Evolutionary conservation across 2,329 filamentous ascomycete genomes (phyloP), one percentile per base, ranked within the genome.

Genomic region (Diaporthe citri): DNA sequence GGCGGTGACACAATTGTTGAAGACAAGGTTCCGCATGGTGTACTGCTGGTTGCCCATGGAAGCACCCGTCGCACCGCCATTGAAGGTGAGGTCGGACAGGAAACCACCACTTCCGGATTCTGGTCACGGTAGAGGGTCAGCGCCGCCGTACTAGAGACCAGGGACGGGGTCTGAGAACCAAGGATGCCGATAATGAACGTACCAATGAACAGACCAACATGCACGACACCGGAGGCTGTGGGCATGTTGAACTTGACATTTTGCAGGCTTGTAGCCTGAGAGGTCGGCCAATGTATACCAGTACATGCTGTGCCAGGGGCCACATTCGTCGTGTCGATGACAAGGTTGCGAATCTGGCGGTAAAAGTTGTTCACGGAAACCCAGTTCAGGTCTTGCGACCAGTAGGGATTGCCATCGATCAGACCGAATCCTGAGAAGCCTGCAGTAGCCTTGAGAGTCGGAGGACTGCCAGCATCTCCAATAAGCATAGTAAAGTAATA

Each of bases 401-500:
- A 83, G 76, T 89, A 89, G 9, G 84, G 84, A 71, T 88, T 87
- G 15, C 86, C 86, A 72, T 89, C 87, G 56, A 89, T 87, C 43
- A 89, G 81, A 8, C 86, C 86, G 52, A 88, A 85, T 48, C 84
- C 87, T 9, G 77, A 72, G 78, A 93, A 93, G 74, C 83, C 84
- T 0, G 87, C 77, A 0, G 87, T 85, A 3, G 90, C 90, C 78
- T 89, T 88, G 72, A 93, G 86, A 4, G 87, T 86, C 8, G 93
- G 86, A 74, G 89, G 86, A 75, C 88, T 82, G 28, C 86, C 87
- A 13, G 93, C 90, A 82, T 96, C 93, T 55, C 94, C 94, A 41
- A 95, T 88, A 76, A 97, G 88, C 82, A 95, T 93, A 1, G 94
- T 95, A 81, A 95, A 95, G 85, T 96, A 97, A 83, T 92, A 92